Evolutionary conservation across 164 flowering plant species (phyloP).

Genomic region (Kingdonia uniflora): DNA sequence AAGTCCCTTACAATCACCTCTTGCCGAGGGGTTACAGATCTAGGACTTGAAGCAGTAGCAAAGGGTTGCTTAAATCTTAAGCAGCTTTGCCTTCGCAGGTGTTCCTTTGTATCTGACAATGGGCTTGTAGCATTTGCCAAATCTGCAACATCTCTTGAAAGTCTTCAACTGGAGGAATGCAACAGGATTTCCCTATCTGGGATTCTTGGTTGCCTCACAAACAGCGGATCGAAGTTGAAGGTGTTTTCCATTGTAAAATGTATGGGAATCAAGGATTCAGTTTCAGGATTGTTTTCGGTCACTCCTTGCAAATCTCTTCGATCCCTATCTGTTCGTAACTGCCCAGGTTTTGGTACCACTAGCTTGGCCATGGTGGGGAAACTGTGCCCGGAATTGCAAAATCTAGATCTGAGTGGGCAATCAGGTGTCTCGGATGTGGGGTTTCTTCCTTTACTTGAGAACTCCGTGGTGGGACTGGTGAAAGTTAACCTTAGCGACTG

Average conservation of each 20-base stretch:
- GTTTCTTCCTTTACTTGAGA: constrained; percentile 34
- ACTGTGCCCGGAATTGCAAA: constrained; percentile 52
- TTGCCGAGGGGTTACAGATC: constrained; percentile 59
- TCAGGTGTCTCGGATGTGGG: constrained; percentile 57
- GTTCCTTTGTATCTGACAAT: constrained; percentile 46
- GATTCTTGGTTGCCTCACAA: constrained; percentile 36
- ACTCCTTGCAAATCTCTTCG: constrained; percentile 42
- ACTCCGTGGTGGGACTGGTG: constrained; percentile 36
- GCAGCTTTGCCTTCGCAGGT: constrained; percentile 39
- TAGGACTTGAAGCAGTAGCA: constrained; percentile 54
- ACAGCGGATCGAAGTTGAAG: constrained; percentile 44
- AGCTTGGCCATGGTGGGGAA: constrained; percentile 43
- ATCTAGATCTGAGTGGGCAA: constrained; percentile 51
- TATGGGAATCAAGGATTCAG: constrained; percentile 44
- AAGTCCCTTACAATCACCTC: constrained; percentile 36
- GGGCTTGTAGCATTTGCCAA: constrained; percentile 51
- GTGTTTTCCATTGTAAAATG: constrained; percentile 47
- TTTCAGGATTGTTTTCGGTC: constrained; percentile 14
- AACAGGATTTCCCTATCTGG: constrained; percentile 58
- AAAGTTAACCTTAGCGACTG: constrained; percentile 55
- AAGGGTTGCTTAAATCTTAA: constrained; percentile 64
- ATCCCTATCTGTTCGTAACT: constrained; percentile 41
- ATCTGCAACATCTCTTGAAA: constrained; percentile 50
- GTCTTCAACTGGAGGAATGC: constrained; percentile 65
- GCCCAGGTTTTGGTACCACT: constrained; percentile 61